Evolutionary conservation across 106 monocot species (phyloP).

Genomic region (Acorus calamus): DNA sequence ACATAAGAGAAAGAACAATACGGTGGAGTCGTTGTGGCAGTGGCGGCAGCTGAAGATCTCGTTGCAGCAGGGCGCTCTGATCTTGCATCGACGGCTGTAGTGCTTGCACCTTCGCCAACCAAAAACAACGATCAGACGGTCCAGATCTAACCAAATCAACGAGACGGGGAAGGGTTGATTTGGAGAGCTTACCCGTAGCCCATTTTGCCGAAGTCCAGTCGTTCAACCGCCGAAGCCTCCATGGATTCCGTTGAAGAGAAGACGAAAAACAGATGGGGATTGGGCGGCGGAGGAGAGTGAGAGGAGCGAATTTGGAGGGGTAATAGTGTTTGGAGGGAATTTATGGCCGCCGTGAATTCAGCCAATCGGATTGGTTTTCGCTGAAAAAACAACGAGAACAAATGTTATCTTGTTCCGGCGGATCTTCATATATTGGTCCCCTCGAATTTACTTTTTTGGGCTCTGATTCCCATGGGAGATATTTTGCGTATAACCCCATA

Average conservation of each 20-base stretch:
- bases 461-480: too few relatives aligned
- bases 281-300: too few relatives aligned
- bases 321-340: too few relatives aligned
- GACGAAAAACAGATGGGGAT: too few relatives aligned
- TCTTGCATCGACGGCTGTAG: constrained; percentile 66
- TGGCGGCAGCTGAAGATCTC: constrained; percentile 57
- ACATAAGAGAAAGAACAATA: constrained; percentile 8
- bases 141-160: background rate
- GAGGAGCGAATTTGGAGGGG: too few relatives aligned
- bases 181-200: constrained; percentile 29
- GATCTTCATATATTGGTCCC: too few relatives aligned
- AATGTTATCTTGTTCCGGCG: too few relatives aligned
- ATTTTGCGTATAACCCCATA: too few relatives aligned
- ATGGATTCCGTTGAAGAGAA: background rate
- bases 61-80: constrained; percentile 68
- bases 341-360: too few relatives aligned
- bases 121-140: background rate
- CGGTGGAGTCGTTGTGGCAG: constrained; percentile 67
- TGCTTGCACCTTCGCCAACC: constrained; percentile 45
- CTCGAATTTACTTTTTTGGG: too few relatives aligned
- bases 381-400: too few relatives aligned
- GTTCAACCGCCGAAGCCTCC: constrained; percentile 10
- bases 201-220: constrained; percentile 54
- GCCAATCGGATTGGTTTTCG: too few relatives aligned
- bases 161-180: background rate